Percentiles rank a stretch among this genome's conserved stretches.
Evolutionary conservation across 208 protist species (phyloP).

Genomic region (Herpetomonas samuelpessoai): DNA sequence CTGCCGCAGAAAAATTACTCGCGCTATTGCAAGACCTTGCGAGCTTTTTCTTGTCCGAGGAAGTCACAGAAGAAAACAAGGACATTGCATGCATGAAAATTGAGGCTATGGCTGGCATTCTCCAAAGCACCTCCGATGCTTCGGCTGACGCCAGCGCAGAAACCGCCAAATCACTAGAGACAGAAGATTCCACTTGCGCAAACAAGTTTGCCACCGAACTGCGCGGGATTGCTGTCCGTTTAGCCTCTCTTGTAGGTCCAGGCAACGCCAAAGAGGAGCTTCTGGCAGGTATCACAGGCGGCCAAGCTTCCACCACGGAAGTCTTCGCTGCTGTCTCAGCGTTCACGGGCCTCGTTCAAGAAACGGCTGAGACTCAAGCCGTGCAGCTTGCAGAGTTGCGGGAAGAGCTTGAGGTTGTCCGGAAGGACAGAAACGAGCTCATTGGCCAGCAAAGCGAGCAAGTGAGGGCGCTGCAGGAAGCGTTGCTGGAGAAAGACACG

Average conservation of each 20-base stretch:
- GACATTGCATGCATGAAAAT: too few relatives aligned
- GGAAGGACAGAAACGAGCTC: slow-evolving; percentile 63
- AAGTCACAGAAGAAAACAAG: too few relatives aligned
- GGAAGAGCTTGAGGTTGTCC: slow-evolving; percentile 67
- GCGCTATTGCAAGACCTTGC: too few relatives aligned
- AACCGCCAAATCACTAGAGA: too few relatives aligned
- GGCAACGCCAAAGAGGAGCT: background rate
- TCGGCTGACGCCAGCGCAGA: background rate
- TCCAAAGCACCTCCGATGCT: background rate
- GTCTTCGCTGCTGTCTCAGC: background rate
- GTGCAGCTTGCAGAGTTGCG: slow-evolving; percentile 25
- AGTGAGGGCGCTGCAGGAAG: slow-evolving; percentile 36
- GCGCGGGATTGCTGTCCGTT: too few relatives aligned
- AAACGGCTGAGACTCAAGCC: slow-evolving; percentile 1
- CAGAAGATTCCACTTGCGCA: too few relatives aligned
- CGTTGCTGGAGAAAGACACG: slow-evolving; percentile 34
- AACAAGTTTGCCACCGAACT: background rate
- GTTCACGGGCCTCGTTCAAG: slow-evolving; percentile 3
- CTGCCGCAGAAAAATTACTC: too few relatives aligned
- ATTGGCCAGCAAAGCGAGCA: slow-evolving; percentile 53
- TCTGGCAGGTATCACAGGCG: slow-evolving; percentile 1
- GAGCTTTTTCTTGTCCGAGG: too few relatives aligned
- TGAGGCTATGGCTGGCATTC: too few relatives aligned
- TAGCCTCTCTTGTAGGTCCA: background rate
- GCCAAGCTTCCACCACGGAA: background rate